Conservation (phyloP, 1,284 basidiomycete genomes). For the Macrocystidia cucumis region DNA sequence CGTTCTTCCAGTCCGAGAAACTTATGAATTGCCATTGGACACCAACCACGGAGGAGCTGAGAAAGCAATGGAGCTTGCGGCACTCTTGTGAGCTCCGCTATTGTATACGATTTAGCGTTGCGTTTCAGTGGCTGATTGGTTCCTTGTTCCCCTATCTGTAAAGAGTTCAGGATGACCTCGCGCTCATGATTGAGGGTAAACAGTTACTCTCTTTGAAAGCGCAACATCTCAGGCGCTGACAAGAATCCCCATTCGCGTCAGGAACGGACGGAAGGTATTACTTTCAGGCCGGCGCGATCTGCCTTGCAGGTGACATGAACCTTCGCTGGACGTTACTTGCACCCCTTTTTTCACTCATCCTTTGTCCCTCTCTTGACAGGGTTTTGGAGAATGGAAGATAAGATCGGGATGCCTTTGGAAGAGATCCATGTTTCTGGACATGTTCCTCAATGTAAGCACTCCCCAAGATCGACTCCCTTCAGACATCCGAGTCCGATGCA, state of each 20-base stretch:
- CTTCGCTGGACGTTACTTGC: neutral
- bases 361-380: slow-evolving; percentile 42
- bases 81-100: slow-evolving; percentile 37
- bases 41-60: slow-evolving; percentile 29
- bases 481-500: too few species aligned
- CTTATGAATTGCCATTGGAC: slow-evolving; percentile 40
- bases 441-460: slow-evolving; percentile 60
- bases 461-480: neutral
- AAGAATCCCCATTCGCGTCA: too few species aligned
- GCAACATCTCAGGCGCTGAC: neutral
- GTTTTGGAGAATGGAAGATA: slow-evolving; percentile 73
- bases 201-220: neutral
- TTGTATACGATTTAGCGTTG: neutral
- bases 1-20: slow-evolving; percentile 40
- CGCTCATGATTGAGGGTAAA: slow-evolving; percentile 68
- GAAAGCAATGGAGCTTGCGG: slow-evolving; percentile 54
- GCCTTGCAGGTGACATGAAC: slow-evolving; percentile 44
- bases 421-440: slow-evolving; percentile 65
- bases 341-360: too few species aligned
- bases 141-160: slow-evolving; percentile 1
- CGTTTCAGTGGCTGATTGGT: neutral
- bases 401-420: slow-evolving; percentile 65
- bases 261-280: slow-evolving; percentile 62
- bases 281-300: slow-evolving; percentile 66
- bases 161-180: slow-evolving; percentile 64